Percentiles rank a stretch among this genome's conserved stretches.
Evolutionary conservation across 306 rosid genomes (phyloP).

Genomic region (Crotalaria pallida): DNA sequence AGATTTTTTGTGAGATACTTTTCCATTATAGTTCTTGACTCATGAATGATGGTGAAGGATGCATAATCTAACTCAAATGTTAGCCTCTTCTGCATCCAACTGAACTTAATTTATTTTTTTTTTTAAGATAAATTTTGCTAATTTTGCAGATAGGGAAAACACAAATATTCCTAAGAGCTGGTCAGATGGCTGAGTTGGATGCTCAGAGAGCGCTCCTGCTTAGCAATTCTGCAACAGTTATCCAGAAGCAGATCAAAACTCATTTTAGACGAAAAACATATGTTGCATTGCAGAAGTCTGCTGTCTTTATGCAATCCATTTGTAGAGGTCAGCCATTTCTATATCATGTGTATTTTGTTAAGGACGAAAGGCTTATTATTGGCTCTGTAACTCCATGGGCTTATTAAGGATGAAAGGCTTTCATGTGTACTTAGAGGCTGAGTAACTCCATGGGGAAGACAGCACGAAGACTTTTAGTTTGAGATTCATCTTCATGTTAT

Average conservation of each 20-base stretch:
- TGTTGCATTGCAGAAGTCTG: constrained; percentile 36
- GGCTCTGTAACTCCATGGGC: too few relatives aligned
- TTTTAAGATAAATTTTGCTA: constrained; percentile 20
- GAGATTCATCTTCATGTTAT: background rate
- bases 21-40: background rate
- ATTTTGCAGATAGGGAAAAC: constrained; percentile 72
- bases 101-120: constrained; percentile 20
- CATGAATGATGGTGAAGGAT: background rate
- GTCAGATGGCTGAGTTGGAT: constrained; percentile 91
- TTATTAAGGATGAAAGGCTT: background rate
- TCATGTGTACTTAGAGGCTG: background rate
- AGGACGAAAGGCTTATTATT: background rate
- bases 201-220: constrained; percentile 49
- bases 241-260: constrained; percentile 52
- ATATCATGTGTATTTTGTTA: background rate
- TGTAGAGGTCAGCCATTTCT: constrained; percentile 65
- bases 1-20: background rate
- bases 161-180: constrained; percentile 73
- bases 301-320: constrained; percentile 50
- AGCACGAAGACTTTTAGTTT: background rate
- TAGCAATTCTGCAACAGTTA: constrained; percentile 48
- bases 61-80: background rate
- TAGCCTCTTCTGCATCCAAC: background rate
- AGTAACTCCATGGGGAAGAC: background rate
- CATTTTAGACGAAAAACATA: constrained; percentile 34